A percentile compares a stretch with the other conserved stretches of the same genome.
phyloP scores from a whole-genome alignment of 129 eudicot species.

The Silybum marianum region DNA sequence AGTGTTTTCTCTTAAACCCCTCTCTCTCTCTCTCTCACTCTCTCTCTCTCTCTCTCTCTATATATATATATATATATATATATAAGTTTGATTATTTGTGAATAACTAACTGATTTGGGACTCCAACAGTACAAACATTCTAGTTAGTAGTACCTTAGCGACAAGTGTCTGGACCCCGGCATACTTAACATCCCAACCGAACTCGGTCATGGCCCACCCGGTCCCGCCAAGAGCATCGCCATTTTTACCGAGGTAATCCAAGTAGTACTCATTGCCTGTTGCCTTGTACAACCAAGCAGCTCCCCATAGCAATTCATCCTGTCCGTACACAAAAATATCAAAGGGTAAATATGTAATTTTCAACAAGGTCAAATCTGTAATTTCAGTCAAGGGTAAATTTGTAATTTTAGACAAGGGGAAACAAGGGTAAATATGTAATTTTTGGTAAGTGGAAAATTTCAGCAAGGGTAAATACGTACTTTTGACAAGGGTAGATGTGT shows the following conservation, averaged over 20 bases:
- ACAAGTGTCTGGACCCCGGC: slow-evolving; percentile 96
- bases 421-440: too few relatives aligned
- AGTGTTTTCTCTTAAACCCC: too few relatives aligned
- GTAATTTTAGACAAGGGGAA: not conserved
- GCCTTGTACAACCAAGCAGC: slow-evolving; percentile 94
- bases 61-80: too few relatives aligned
- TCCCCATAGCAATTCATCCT: slow-evolving; percentile 88
- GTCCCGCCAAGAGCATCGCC: slow-evolving; percentile 93
- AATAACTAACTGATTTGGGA: too few relatives aligned
- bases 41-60: too few relatives aligned
- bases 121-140: not conserved
- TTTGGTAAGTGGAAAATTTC: too few relatives aligned
- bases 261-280: slow-evolving; percentile 66
- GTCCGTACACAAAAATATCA: slow-evolving; percentile 15
- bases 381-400: not conserved
- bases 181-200: slow-evolving; percentile 98
- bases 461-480: slow-evolving; percentile 12
- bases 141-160: slow-evolving; percentile 57
- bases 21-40: too few relatives aligned
- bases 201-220: slow-evolving; percentile 96
- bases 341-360: slow-evolving; percentile 27
- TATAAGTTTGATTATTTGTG: too few relatives aligned
- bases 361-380: not conserved
- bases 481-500: not conserved
- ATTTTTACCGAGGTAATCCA: slow-evolving; percentile 76